Evolutionary conservation across 108 stramenopile species (phyloP).

Genomic region (Pseudonitzschia multiseries): DNA sequence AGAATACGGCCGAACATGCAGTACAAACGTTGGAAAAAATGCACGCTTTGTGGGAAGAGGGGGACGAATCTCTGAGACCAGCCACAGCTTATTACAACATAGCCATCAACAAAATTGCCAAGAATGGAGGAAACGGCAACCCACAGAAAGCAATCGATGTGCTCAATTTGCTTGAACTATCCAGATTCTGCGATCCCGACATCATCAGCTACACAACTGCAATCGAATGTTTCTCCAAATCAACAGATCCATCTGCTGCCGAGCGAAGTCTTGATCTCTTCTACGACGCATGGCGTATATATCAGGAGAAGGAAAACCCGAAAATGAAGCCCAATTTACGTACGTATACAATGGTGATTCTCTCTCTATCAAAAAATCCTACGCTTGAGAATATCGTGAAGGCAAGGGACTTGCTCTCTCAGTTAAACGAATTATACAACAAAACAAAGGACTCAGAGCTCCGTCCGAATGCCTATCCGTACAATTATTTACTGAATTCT

Average conservation of each 20-base stretch:
- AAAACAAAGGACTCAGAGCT: slow-evolving; percentile 34
- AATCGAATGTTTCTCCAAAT: slow-evolving; percentile 44
- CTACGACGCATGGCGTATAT: slow-evolving; percentile 26
- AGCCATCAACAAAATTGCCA: slow-evolving; percentile 50
- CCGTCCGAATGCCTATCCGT: slow-evolving; percentile 40
- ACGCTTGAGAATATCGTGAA: slow-evolving; percentile 28
- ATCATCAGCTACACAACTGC: slow-evolving; percentile 49
- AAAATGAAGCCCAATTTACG: slow-evolving; percentile 43
- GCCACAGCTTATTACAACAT: slow-evolving; percentile 40
- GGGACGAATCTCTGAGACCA: slow-evolving; percentile 26
- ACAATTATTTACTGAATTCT: slow-evolving; percentile 54
- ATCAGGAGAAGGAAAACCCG: slow-evolving; percentile 31
- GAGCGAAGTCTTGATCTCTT: slow-evolving; percentile 32
- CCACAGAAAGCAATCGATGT: slow-evolving; percentile 23
- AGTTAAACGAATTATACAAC: slow-evolving; percentile 41
- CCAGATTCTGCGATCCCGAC: slow-evolving; percentile 35
- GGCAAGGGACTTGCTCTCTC: slow-evolving; percentile 35
- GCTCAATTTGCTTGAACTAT: slow-evolving; percentile 32
- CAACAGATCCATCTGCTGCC: slow-evolving; percentile 32
- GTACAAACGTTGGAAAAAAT: slow-evolving; percentile 32
- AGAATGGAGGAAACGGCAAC: slow-evolving; percentile 19
- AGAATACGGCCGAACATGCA: slow-evolving; percentile 23
- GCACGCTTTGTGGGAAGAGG: slow-evolving; percentile 24
- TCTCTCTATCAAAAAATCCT: slow-evolving; percentile 21
- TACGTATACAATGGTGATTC: slow-evolving; percentile 49